Evolutionary conservation across 495 filamentous ascomycete genomes (phyloP).

Genomic region (Podospora australis): DNA sequence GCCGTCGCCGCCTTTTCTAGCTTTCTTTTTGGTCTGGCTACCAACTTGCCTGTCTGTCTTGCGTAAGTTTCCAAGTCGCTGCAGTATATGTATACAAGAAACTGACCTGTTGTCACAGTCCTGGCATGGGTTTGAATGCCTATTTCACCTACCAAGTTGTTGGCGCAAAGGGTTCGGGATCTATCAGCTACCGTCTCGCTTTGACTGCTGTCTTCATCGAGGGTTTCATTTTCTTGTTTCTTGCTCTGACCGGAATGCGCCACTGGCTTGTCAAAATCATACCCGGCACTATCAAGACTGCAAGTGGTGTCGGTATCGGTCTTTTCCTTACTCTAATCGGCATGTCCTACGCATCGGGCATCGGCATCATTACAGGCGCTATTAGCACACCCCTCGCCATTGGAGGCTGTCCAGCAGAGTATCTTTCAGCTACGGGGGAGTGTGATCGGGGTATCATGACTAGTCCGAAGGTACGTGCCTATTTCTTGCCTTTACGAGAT

Average conservation of each 20-base stretch:
- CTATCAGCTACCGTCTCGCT: constrained; percentile 61
- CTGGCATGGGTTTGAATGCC: constrained; percentile 75
- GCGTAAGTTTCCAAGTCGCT: constrained; percentile 45
- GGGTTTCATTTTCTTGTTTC: constrained; percentile 55
- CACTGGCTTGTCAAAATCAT: constrained; percentile 81
- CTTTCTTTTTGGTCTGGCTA: constrained; percentile 45
- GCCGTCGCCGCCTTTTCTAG: constrained; percentile 55
- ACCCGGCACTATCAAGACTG: constrained; percentile 71
- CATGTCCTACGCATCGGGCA: constrained; percentile 67
- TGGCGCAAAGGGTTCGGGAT: constrained; percentile 60
- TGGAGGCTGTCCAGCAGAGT: constrained; percentile 53
- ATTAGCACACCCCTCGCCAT: constrained; percentile 58
- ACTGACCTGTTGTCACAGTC: constrained; percentile 43
- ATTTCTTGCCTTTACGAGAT: too few relatives aligned
- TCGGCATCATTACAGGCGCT: constrained; percentile 61
- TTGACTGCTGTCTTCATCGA: constrained; percentile 81
- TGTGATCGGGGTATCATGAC: constrained; percentile 53
- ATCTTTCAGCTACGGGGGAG: constrained; percentile 30
- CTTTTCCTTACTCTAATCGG: constrained; percentile 74
- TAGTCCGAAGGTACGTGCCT: constrained; percentile 49
- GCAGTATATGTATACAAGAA: too few relatives aligned
- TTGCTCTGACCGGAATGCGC: constrained; percentile 71
- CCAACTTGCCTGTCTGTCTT: constrained; percentile 48
- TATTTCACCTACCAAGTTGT: constrained; percentile 87
- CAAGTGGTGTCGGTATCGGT: constrained; percentile 74